Conservation (phyloP, 1,284 basidiomycete genomes). For the Bondarzewia mesenterica region DNA sequence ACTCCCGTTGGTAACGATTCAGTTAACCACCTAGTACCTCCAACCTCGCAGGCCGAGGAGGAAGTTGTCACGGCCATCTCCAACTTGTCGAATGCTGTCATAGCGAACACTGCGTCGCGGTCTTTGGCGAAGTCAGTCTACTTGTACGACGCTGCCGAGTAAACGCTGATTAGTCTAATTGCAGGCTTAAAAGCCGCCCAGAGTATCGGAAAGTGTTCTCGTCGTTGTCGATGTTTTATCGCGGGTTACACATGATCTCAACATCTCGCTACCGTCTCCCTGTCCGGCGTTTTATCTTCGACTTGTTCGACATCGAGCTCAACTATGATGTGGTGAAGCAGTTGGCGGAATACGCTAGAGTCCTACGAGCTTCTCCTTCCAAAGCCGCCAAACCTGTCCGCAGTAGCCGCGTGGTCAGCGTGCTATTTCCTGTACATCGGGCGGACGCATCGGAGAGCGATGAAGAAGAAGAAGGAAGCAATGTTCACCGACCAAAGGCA, state of each 20-base stretch:
- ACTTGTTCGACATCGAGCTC: slow-evolving; percentile 83
- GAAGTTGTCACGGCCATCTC: slow-evolving; percentile 87
- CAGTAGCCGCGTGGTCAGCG: slow-evolving; percentile 12
- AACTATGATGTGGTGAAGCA: slow-evolving; percentile 47
- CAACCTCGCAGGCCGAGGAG: slow-evolving; percentile 67
- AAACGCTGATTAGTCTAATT: slow-evolving; percentile 3
- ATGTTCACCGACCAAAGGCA: slow-evolving; percentile 13
- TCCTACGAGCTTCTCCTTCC: slow-evolving; percentile 27
- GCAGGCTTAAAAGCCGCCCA: slow-evolving; percentile 73
- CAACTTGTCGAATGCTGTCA: slow-evolving; percentile 92
- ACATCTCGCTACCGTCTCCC: slow-evolving; percentile 85
- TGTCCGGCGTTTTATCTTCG: slow-evolving; percentile 86
- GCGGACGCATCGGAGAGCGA: slow-evolving; percentile 48
- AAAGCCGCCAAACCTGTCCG: slow-evolving; percentile 2
- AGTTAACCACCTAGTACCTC: slow-evolving; percentile 50
- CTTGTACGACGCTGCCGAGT: neutral
- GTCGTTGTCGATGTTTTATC: slow-evolving; percentile 74
- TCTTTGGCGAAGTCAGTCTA: slow-evolving; percentile 67
- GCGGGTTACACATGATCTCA: slow-evolving; percentile 80
- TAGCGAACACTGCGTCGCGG: slow-evolving; percentile 88
- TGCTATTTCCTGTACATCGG: slow-evolving; percentile 12
- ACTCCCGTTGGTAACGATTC: slow-evolving; percentile 34
- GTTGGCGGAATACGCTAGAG: slow-evolving; percentile 41
- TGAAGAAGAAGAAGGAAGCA: slow-evolving; percentile 41
- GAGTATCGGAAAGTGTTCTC: slow-evolving; percentile 72